A percentile compares a stretch with the other conserved stretches of the same genome.
These are phyloP conservation scores for Cochliopodium minus DNA, from an alignment of 208 protist species.

Conservation along the genomic window DNA sequence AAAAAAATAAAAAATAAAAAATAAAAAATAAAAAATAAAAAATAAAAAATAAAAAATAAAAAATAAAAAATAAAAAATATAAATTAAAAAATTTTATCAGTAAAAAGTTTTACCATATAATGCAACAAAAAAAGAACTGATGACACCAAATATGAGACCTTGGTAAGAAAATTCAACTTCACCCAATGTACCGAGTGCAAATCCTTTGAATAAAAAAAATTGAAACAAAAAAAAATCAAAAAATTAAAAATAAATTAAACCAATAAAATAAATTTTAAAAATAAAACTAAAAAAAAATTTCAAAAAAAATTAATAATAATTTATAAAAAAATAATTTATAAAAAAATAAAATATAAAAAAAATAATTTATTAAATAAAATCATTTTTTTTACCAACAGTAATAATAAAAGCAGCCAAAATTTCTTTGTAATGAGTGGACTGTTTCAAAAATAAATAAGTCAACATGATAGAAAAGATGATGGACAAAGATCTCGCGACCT, in stretches of 20 bases:
- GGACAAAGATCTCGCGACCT: conserved; percentile 39
- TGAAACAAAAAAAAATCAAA: conserved; percentile 1
- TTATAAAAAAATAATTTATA: conserved; percentile 10
- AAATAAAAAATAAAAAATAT: neutral
- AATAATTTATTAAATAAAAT: conserved; percentile 20
- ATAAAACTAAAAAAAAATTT: neutral
- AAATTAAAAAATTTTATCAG: conserved; percentile 4
- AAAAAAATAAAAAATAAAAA: conserved; percentile 1
- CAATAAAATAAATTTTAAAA: neutral
- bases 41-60: conserved; percentile 5
- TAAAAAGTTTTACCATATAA: too few relatives aligned
- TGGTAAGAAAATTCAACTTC: too few relatives aligned
- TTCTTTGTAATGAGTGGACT: conserved; percentile 18
- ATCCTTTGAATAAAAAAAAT: too few relatives aligned
- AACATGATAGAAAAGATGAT: conserved; percentile 43
- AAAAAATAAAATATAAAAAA: neutral
- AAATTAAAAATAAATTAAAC: neutral
- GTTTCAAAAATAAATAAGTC: conserved; percentile 27
- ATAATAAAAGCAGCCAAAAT: conserved; percentile 27
- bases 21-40: conserved; percentile 8
- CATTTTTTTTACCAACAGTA: conserved; percentile 35
- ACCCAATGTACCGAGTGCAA: too few relatives aligned
- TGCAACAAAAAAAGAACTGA: neutral
- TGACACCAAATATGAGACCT: too few relatives aligned
- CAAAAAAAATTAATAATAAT: neutral